Evolutionary conservation across 129 eudicot genomes (phyloP), one percentile per base, ranked within the genome.

Genomic region (Deinandra increscens): DNA sequence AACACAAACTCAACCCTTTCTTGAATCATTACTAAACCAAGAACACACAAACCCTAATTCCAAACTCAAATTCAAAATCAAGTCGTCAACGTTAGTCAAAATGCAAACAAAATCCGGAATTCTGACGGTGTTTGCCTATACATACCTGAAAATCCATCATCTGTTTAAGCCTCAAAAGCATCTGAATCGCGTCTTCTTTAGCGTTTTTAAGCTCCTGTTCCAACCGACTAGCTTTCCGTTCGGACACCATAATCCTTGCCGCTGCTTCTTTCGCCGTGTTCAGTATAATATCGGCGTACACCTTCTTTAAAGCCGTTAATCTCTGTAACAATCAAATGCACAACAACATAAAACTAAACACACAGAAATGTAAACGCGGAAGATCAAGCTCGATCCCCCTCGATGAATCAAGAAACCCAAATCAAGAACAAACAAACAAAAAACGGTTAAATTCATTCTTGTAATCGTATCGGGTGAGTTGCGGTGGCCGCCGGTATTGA

Each of bases 221-320:
- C 54, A 79, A 85, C 74, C 79, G 60, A 34, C 60, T 77, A 4
- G 96, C 87, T 80, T 80, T 92, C 70, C 87, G 78, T 76, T 92
- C 96, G 3, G 96, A 84, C 50, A 66, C 81, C 88, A 89, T 84
- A 66, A 89, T 81, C 86, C 98, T 82, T 6, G 88, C 86, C 43
- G 98, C 96, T 31, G 96, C 96, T 75, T 92, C 98, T 68, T 88
- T 88, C 17, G 98, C 89, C 59, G 93, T 92, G 65, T 88, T 92
- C 74, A 92, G 50, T 34, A 92, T 86, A 71, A 91, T 83, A 75
- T 91, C 96, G 15, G 98, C 98, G 61, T 88, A 88, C 26, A 96
- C 97, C 83, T 82, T 91, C 86, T 91, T 86, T 84, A 91, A 81
- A 38, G 89, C 89, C 81, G 64, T 66, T 75, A 93, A 51, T 73